Evolutionary conservation across 2,329 filamentous ascomycete genomes (phyloP), one percentile per base, ranked within the genome.

Genomic region (Colletotrichum cereale): DNA sequence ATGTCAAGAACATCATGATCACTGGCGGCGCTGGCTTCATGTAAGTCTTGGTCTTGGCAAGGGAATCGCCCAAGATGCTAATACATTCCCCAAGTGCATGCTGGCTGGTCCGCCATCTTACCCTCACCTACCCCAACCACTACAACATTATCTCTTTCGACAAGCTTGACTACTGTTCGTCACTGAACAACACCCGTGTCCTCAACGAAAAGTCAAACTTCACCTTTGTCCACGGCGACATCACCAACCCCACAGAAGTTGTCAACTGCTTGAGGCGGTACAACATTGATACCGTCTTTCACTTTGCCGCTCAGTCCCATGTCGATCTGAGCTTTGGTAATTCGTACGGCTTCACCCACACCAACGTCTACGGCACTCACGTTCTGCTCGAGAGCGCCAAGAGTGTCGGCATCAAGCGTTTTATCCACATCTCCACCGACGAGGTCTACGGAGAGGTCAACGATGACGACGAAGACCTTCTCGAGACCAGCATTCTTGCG

Each of bases 1-100:
- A 92, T 80, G 90, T 93, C 66, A 92, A 89, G 81, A 95, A 94
- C 78, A 95, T 96, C 76, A 91, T 96, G 87, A 88, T 96, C 74
- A 96, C 93, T 26, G 93, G 93, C 61, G 93, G 93, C 65, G 93
- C 93, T 73, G 93, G 93, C 75, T 96, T 96, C 85, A 95, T 96
- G 92, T 94, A 85, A 81, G 91, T 82, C 73, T 29, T 12, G 18
- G 62, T 53, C 58, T 65, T 61, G 50, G 58, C 55, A 50, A 29
- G 57, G 47, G 7, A 53, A 47, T 66, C 44, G 24, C 31, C 38
- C 6, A 14, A 14, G 29, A 79, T 56, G 11, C 64, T 53, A 40
- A 57, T 62, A 52, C 29, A 44, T 55, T n/a, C 36, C 53, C 36
- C 18, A 77, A 95, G 92, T 81, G 93, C 92, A 64, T 95, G 92